Evolutionary conservation across 2,329 filamentous ascomycete species (phyloP).

Genomic region (Ceratocystis huliohia): DNA sequence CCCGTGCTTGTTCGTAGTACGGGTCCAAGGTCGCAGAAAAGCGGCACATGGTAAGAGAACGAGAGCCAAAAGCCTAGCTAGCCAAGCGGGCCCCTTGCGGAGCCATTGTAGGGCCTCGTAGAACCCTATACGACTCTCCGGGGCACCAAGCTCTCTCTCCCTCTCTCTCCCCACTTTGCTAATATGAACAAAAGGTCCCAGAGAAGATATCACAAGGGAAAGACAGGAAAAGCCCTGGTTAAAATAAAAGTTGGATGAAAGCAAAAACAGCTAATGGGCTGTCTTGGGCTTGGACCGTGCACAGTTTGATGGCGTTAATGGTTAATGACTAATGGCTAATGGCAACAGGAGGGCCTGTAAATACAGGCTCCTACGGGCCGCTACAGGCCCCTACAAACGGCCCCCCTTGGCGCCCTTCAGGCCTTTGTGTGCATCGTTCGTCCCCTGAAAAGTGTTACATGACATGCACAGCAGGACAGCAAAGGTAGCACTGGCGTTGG

Average conservation of each 20-base stretch:
- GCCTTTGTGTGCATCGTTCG: neutral
- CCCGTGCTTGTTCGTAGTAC: neutral
- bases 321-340: too few species aligned
- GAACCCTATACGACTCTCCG: too few species aligned
- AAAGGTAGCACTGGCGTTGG: neutral
- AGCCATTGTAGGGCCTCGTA: neutral
- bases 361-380: too few species aligned
- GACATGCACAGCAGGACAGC: neutral
- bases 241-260: neutral
- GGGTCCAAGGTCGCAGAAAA: constrained; percentile 3
- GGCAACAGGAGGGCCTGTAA: too few species aligned
- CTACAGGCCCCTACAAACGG: neutral
- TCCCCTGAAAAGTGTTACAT: neutral
- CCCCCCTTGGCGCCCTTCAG: neutral
- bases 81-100: neutral
- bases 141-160: too few species aligned
- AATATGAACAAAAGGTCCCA: neutral
- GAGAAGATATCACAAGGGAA: neutral
- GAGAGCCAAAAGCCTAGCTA: neutral
- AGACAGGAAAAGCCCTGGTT: neutral
- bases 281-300: neutral
- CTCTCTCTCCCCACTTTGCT: neutral
- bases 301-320: too few species aligned
- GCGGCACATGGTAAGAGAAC: constrained; percentile 9
- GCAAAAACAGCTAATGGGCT: neutral